A percentile compares a stretch with the other conserved stretches of the same genome.
These are phyloP conservation scores for Talaromyces atroroseus DNA, from an alignment of 2,329 filamentous ascomycete genomes.

Conservation along the genomic window DNA sequence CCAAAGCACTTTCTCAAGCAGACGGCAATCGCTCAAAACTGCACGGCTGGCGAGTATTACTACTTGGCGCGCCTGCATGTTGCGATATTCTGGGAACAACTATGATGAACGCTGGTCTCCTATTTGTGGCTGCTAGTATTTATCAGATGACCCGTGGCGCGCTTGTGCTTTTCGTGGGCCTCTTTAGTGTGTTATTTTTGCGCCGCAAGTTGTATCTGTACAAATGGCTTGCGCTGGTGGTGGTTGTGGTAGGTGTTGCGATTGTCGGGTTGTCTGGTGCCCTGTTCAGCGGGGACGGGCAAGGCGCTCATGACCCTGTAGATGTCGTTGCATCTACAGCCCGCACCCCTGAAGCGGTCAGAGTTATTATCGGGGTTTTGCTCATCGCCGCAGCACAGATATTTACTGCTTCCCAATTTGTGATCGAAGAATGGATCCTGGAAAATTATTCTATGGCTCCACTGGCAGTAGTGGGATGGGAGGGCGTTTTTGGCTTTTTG, in stretches of 20 bases:
- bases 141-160: conserved; percentile 98
- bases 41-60: conserved; percentile 62
- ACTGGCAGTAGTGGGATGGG: conserved; percentile 90
- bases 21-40: conserved; percentile 57
- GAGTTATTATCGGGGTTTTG: conserved; percentile 75
- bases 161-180: conserved; percentile 87
- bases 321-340: conserved; percentile 33
- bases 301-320: conserved; percentile 28
- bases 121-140: conserved; percentile 91
- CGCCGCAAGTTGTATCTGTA: conserved; percentile 73
- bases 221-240: conserved; percentile 84
- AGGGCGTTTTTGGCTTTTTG: conserved; percentile 82
- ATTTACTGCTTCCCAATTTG: conserved; percentile 95
- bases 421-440: conserved; percentile 90
- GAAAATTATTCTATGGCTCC: conserved; percentile 74
- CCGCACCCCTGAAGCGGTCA: conserved; percentile 52
- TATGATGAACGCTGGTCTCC: conserved; percentile 90
- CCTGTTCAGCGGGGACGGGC: conserved; percentile 62
- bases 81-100: conserved; percentile 95
- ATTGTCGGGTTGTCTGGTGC: conserved; percentile 85
- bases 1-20: conserved; percentile 50
- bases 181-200: conserved; percentile 91
- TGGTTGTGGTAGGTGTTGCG: conserved; percentile 83
- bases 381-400: conserved; percentile 92
- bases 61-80: conserved; percentile 79